Percentiles rank a stretch among this genome's conserved stretches.
Conservation (phyloP, 2,329 filamentous ascomycete species). For the Coleophoma eucalyptorum region DNA sequence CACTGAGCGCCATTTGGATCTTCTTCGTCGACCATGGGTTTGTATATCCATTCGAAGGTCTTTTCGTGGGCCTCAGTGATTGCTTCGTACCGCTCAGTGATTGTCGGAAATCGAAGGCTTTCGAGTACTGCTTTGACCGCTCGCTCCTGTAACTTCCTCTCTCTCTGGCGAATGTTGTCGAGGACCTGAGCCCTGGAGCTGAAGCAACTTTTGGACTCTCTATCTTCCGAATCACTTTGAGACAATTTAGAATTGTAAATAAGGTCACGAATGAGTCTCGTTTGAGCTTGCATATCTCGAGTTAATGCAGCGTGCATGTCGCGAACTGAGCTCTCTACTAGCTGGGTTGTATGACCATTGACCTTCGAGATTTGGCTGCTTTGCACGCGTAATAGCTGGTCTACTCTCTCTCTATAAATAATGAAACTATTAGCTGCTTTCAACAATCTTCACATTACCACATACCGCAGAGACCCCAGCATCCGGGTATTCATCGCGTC, state of each 20-base stretch:
- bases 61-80: conserved; percentile 9
- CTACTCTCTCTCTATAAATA: not conserved
- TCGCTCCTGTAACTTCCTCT: not conserved
- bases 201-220: not conserved
- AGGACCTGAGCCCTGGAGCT: not conserved
- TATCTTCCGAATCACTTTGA: not conserved
- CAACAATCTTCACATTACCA: not conserved
- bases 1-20: not conserved
- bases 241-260: not conserved
- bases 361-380: not conserved
- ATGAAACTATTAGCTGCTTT: not conserved
- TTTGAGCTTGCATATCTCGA: not conserved
- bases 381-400: not conserved
- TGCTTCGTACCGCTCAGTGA: conserved; percentile 7
- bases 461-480: not conserved
- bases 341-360: not conserved
- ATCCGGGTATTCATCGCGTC: not conserved
- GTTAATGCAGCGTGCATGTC: not conserved
- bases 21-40: conserved; percentile 1
- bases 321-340: not conserved
- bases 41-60: conserved; percentile 35
- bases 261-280: not conserved
- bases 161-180: not conserved
- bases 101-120: not conserved
- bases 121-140: not conserved